Conservation (phyloP, 164 flowering plant species). For the Cinnamomum micranthum region DNA sequence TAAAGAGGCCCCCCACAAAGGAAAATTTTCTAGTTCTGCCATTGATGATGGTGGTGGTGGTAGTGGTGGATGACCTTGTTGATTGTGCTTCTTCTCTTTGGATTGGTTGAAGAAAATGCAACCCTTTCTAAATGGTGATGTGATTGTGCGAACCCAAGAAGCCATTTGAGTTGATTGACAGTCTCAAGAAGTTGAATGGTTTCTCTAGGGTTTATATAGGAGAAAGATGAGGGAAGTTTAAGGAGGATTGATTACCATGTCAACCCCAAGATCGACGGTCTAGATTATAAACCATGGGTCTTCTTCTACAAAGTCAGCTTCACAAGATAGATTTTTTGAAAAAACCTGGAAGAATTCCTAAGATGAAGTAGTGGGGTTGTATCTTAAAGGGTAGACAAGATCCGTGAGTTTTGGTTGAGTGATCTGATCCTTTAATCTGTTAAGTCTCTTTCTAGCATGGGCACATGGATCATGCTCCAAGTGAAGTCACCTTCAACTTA, state of each 20-base stretch:
- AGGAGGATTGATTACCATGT: neutral
- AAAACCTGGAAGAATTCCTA: too few species aligned
- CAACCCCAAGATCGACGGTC: too few species aligned
- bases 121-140: conserved; percentile 70
- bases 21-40: too few species aligned
- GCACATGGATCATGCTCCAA: neutral
- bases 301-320: too few species aligned
- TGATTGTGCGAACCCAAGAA: conserved; percentile 65
- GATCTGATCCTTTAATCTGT: neutral
- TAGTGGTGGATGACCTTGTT: conserved; percentile 16
- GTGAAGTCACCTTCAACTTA: too few species aligned
- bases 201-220: conserved; percentile 2
- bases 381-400: conserved; percentile 19
- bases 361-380: neutral
- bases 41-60: neutral
- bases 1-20: too few species aligned
- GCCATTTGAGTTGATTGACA: conserved; percentile 16
- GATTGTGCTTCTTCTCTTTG: conserved; percentile 21
- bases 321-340: too few species aligned
- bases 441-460: neutral
- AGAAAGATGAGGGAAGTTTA: neutral
- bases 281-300: too few species aligned
- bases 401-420: conserved; percentile 17
- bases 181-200: neutral
- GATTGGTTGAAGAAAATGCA: conserved; percentile 36